Conservation (phyloP, 352 stramenopile genomes). For the Phytopythium vexans region DNA sequence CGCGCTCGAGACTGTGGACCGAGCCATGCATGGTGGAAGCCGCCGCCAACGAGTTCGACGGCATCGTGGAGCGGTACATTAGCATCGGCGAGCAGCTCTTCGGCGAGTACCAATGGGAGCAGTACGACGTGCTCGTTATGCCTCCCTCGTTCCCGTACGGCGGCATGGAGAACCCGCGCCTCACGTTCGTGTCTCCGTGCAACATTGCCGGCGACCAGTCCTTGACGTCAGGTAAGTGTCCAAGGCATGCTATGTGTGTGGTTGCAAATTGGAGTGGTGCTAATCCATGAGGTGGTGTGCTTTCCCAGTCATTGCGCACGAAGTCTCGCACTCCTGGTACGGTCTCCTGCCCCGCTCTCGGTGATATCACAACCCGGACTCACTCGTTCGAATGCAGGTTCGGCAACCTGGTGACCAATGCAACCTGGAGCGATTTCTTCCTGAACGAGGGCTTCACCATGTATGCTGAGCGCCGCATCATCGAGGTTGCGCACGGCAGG, state of each 20-base stretch:
- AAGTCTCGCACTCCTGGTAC: conserved; percentile 82
- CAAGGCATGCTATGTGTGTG: too few relatives aligned
- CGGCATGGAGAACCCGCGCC: conserved; percentile 97
- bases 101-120: conserved; percentile 81
- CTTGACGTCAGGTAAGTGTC: conserved; percentile 53
- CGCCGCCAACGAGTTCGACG: conserved; percentile 69
- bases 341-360: background rate
- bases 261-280: background rate
- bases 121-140: conserved; percentile 84
- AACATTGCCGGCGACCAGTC: conserved; percentile 79
- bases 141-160: conserved; percentile 93
- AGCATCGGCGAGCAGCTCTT: conserved; percentile 71
- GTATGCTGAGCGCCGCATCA: conserved; percentile 78
- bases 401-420: conserved; percentile 81
- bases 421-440: conserved; percentile 87
- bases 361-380: background rate
- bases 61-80: conserved; percentile 73
- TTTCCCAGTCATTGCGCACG: conserved; percentile 62
- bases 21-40: conserved; percentile 81
- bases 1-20: conserved; percentile 76
- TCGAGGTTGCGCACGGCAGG: conserved; percentile 60
- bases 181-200: conserved; percentile 85
- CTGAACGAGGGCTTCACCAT: conserved; percentile 89
- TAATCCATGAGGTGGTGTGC: background rate
- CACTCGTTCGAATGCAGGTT: conserved; percentile 34